phyloP scores from a whole-genome alignment of 2,329 filamentous ascomycete species.

The Pyricularia pennisetigena region DNA sequence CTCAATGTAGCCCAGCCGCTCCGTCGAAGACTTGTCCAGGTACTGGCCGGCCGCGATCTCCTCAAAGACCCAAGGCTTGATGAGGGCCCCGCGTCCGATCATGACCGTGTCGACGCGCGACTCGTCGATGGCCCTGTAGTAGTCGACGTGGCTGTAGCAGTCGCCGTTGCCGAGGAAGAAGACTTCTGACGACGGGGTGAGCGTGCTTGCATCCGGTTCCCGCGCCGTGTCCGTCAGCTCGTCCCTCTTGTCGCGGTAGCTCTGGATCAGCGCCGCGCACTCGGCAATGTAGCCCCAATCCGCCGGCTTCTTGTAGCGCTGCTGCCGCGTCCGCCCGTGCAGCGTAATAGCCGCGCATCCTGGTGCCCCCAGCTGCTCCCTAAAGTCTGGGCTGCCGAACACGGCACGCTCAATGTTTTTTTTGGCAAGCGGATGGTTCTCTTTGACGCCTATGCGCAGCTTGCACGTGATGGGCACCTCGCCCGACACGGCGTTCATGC shows the following conservation, averaged over 20 bases:
- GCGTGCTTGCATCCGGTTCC: constrained; percentile 66
- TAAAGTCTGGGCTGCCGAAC: constrained; percentile 65
- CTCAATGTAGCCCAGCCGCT: constrained; percentile 78
- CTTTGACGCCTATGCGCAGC: constrained; percentile 83
- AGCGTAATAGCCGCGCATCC: constrained; percentile 94
- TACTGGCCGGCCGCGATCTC: constrained; percentile 90
- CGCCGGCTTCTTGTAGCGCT: constrained; percentile 85
- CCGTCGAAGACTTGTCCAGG: constrained; percentile 84
- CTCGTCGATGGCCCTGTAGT: constrained; percentile 66
- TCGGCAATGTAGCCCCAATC: constrained; percentile 94
- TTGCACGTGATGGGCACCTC: constrained; percentile 91
- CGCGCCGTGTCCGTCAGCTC: constrained; percentile 62
- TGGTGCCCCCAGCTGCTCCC: constrained; percentile 59
- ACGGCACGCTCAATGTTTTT: constrained; percentile 77
- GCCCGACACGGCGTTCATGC: constrained; percentile 89
- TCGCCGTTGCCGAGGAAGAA: constrained; percentile 97
- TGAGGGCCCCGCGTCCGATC: constrained; percentile 89
- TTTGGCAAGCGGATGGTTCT: constrained; percentile 66
- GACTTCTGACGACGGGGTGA: constrained; percentile 56
- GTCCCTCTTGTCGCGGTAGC: constrained; percentile 61
- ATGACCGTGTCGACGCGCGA: constrained; percentile 87
- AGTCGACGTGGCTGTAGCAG: constrained; percentile 87
- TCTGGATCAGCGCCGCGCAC: constrained; percentile 74
- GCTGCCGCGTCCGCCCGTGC: constrained; percentile 86
- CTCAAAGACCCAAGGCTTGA: constrained; percentile 98